These are phyloP conservation scores for Rhizophagus prolifer DNA, from an alignment of 192 early-diverging fungal genomes.

Conservation along the genomic window DNA sequence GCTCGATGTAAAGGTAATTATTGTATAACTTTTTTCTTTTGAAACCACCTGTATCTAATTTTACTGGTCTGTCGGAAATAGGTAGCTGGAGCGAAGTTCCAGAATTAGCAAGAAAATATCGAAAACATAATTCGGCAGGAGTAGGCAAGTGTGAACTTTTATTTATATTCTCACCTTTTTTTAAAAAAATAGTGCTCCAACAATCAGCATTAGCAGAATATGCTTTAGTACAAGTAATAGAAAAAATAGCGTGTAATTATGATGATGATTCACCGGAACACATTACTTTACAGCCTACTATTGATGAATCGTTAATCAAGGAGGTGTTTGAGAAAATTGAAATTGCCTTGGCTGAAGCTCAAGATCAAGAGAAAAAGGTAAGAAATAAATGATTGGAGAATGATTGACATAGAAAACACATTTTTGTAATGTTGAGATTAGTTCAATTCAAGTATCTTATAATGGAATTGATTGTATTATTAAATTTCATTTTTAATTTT, in stretches of 20 bases:
- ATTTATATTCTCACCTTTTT: not conserved
- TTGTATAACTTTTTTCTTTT: not conserved
- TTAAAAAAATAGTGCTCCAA: conserved; percentile 34
- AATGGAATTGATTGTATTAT: not conserved
- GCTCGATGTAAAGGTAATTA: conserved; percentile 28
- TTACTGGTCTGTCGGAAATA: conserved; percentile 38
- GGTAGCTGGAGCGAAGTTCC: conserved; percentile 48
- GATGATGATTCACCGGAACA: conserved; percentile 31
- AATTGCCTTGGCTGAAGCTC: not conserved
- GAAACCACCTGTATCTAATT: not conserved
- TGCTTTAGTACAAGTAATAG: conserved; percentile 30
- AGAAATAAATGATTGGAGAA: conserved; percentile 1
- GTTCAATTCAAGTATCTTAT: not conserved
- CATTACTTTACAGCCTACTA: conserved; percentile 25
- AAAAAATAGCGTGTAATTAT: conserved; percentile 7
- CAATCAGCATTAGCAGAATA: conserved; percentile 44
- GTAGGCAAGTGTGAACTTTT: conserved; percentile 34
- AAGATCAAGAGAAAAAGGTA: conserved; percentile 25
- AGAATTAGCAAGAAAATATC: conserved; percentile 54
- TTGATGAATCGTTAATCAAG: conserved; percentile 19
- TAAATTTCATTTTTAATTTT: not conserved
- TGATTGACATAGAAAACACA: not conserved
- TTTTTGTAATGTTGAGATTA: not conserved
- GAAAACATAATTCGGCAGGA: conserved; percentile 57
- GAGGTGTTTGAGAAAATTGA: conserved; percentile 31